A percentile compares a stretch with the other conserved stretches of the same genome.
Conservation (phyloP, 306 rosid species). For the Casuarina cunninghamiana region DNA sequence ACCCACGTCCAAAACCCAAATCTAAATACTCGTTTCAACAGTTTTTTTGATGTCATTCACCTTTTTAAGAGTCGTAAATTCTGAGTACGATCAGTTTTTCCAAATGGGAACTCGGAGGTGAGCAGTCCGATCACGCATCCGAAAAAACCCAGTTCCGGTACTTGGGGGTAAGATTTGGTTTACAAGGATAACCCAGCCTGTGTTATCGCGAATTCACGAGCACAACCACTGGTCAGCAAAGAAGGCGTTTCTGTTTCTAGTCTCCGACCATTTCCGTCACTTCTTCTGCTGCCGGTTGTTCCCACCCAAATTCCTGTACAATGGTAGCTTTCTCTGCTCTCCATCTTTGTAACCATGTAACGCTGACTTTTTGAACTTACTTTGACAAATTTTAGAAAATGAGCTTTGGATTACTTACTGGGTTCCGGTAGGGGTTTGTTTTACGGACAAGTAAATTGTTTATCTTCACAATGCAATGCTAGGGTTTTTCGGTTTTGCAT, state of each 20-base stretch:
- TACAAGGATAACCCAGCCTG: background rate
- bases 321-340: background rate
- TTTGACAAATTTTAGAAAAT: background rate
- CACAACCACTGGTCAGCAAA: background rate
- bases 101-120: background rate
- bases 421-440: background rate
- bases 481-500: conserved; percentile 7
- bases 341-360: background rate
- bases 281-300: background rate
- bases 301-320: background rate
- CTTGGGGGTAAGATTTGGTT: background rate
- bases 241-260: background rate
- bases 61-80: too few relatives aligned
- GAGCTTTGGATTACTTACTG: background rate
- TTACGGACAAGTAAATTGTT: background rate
- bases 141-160: background rate
- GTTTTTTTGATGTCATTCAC: too few relatives aligned
- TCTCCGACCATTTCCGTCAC: background rate
- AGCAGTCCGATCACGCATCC: background rate
- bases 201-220: background rate
- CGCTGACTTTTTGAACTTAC: background rate
- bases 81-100: too few relatives aligned
- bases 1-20: too few relatives aligned
- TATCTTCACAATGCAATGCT: background rate
- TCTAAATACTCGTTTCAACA: too few relatives aligned